Evolutionary conservation across 768 basidiomycete species (phyloP).

Genomic region (Lactarius hengduanensis): DNA sequence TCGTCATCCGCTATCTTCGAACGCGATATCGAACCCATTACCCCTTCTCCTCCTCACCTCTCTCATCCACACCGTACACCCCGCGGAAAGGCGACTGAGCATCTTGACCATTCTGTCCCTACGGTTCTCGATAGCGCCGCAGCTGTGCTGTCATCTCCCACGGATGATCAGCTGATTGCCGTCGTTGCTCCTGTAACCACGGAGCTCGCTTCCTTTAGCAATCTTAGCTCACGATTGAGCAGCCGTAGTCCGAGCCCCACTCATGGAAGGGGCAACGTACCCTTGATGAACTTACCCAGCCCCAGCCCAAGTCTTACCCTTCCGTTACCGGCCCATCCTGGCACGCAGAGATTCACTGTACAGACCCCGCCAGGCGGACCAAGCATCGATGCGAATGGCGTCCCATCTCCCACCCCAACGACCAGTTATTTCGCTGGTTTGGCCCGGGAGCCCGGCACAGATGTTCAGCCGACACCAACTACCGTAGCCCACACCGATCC

Average conservation of each 20-base stretch:
- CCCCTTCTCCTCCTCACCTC: conserved; percentile 41
- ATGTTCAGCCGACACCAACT: conserved; percentile 30
- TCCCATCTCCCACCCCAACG: conserved; percentile 33
- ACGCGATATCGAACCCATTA: conserved; percentile 78
- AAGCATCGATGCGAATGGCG: neutral
- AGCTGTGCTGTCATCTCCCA: conserved; percentile 53
- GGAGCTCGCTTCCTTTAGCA: conserved; percentile 44
- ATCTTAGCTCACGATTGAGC: conserved; percentile 61
- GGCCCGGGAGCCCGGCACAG: conserved; percentile 30
- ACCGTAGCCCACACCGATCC: conserved; percentile 31
- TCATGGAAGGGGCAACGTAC: conserved; percentile 35
- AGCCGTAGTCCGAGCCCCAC: conserved; percentile 67
- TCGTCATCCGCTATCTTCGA: conserved; percentile 91
- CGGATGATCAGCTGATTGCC: conserved; percentile 52
- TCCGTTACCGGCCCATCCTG: conserved; percentile 22
- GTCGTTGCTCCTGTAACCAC: conserved; percentile 56
- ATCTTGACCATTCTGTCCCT: conserved; percentile 77
- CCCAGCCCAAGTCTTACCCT: conserved; percentile 28
- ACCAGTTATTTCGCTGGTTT: conserved; percentile 34
- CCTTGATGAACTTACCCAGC: conserved; percentile 28
- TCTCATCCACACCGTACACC: conserved; percentile 71
- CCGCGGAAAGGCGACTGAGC: conserved; percentile 67
- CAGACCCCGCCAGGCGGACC: conserved; percentile 14
- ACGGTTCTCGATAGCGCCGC: conserved; percentile 85
- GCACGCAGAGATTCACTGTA: conserved; percentile 9